phyloP scores from a whole-genome alignment of 345 rosid genomes.

The Salix arbutifolia region DNA sequence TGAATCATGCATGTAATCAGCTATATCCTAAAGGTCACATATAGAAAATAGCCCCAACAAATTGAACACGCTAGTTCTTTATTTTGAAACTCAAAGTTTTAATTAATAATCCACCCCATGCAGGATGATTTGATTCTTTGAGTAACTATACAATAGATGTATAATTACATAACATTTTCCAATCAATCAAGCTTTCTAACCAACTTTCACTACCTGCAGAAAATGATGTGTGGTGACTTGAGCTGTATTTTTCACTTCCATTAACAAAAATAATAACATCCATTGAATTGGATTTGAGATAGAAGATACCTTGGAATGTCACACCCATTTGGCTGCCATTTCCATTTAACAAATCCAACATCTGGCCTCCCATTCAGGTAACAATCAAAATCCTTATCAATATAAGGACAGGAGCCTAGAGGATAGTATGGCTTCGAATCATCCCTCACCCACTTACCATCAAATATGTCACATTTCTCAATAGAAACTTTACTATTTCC shows the following conservation, averaged over 20 bases:
- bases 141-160: too few species aligned
- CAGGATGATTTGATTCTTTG: too few species aligned
- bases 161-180: too few species aligned
- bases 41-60: background rate
- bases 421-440: conserved; percentile 68
- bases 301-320: conserved; percentile 53
- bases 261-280: background rate
- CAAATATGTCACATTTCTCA: conserved; percentile 58
- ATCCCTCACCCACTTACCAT: conserved; percentile 78
- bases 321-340: conserved; percentile 80
- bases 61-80: background rate
- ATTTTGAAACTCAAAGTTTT: background rate
- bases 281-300: background rate
- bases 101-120: background rate
- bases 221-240: too few species aligned
- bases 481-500: background rate
- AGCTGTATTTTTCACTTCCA: too few species aligned
- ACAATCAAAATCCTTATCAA: conserved; percentile 76
- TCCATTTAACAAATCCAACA: conserved; percentile 64
- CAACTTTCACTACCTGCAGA: too few species aligned
- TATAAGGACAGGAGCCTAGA: conserved; percentile 68
- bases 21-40: background rate
- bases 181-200: too few species aligned
- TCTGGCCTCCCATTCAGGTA: conserved; percentile 71
- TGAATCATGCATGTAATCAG: background rate